Conservation (phyloP, 768 basidiomycete genomes). For the Leccinum subtestaceum region DNA sequence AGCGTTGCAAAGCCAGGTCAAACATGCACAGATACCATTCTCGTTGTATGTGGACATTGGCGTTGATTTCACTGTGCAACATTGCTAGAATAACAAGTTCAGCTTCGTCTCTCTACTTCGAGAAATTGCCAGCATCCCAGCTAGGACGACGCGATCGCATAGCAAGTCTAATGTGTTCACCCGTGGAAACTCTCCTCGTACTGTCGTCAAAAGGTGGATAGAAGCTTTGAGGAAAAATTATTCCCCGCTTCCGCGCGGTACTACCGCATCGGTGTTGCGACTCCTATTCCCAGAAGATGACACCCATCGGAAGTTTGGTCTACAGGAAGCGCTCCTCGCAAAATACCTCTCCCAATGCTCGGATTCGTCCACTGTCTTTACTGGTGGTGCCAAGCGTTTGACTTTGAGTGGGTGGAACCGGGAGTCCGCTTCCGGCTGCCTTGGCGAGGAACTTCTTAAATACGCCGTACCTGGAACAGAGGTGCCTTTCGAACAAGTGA, state of each 20-base stretch:
- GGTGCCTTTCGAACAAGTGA: slow-evolving; percentile 21
- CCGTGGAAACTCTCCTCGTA: slow-evolving; percentile 34
- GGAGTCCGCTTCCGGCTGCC: slow-evolving; percentile 54
- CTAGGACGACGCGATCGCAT: slow-evolving; percentile 16
- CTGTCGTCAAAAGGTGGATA: slow-evolving; percentile 46
- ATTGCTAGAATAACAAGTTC: slow-evolving; percentile 4
- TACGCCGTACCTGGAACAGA: slow-evolving; percentile 36
- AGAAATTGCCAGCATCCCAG: slow-evolving; percentile 38
- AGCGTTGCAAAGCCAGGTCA: slow-evolving; percentile 3
- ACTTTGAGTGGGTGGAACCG: slow-evolving; percentile 40
- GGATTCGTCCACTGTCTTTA: slow-evolving; percentile 35
- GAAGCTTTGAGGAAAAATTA: slow-evolving; percentile 39
- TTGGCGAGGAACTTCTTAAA: slow-evolving; percentile 63
- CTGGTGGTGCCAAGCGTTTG: slow-evolving; percentile 26
- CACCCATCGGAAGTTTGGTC: slow-evolving; percentile 60
- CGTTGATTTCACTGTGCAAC: not conserved
- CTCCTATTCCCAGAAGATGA: slow-evolving; percentile 88
- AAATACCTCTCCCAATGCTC: slow-evolving; percentile 49
- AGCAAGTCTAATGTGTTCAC: not conserved
- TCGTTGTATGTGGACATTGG: slow-evolving; percentile 38
- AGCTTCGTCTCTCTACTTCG: slow-evolving; percentile 52
- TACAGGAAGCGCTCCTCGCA: slow-evolving; percentile 65
- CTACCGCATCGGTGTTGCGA: slow-evolving; percentile 61
- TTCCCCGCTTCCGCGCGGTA: slow-evolving; percentile 49
- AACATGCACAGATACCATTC: slow-evolving; percentile 34